phyloP scores from a whole-genome alignment of 2,329 filamentous ascomycete genomes.

The Talaromyces sp. region DNA sequence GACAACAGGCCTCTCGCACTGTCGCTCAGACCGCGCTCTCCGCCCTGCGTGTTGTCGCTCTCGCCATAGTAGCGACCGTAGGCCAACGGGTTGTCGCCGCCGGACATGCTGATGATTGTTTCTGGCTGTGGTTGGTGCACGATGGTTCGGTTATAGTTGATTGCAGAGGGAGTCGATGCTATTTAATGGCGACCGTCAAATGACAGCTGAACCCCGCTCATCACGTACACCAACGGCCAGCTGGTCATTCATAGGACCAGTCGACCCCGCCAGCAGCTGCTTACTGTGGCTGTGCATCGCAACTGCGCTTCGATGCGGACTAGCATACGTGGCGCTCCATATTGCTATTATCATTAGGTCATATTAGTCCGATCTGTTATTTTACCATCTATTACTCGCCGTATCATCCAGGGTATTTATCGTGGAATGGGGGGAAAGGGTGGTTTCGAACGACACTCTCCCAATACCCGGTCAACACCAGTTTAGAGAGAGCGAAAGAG shows the following conservation, averaged over 20 bases:
- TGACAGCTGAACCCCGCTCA: not conserved
- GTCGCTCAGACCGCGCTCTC: constrained; percentile 29
- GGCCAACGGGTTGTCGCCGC: constrained; percentile 49
- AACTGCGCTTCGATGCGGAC: too few species aligned
- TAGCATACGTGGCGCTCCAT: not conserved
- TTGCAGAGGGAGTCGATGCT: not conserved
- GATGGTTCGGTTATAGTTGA: too few species aligned
- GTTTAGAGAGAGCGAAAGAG: too few species aligned
- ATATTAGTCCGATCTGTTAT: too few species aligned
- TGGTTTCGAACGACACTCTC: too few species aligned
- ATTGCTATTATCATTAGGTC: too few species aligned
- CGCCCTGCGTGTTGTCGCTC: constrained; percentile 19
- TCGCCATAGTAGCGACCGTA: constrained; percentile 48
- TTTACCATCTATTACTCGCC: too few species aligned
- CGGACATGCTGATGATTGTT: constrained; percentile 25
- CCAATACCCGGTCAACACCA: too few species aligned
- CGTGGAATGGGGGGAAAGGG: too few species aligned
- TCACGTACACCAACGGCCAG: not conserved
- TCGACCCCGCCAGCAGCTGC: not conserved
- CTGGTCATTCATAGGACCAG: too few species aligned
- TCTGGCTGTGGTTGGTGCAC: not conserved
- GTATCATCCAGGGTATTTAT: too few species aligned
- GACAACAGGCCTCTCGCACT: constrained; percentile 49
- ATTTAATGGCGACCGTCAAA: not conserved
- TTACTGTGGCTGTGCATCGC: constrained; percentile 7